phyloP scores from a whole-genome alignment of 2,329 filamentous ascomycete genomes.

The Nothopassalora personata region DNA sequence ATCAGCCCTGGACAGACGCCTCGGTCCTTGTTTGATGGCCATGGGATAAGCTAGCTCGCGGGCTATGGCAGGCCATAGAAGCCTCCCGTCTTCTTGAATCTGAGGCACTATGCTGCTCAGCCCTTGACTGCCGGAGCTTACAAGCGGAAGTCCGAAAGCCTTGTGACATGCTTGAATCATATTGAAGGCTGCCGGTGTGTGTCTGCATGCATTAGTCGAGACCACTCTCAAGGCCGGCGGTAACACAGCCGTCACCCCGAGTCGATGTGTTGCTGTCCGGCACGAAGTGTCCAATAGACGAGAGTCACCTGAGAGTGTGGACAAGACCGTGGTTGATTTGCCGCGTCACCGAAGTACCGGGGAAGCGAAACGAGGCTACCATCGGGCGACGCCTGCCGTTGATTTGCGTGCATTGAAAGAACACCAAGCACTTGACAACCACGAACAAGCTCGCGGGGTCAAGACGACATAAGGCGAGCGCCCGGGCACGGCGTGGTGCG shows the following conservation, averaged over 20 bases:
- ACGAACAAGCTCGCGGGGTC: neutral
- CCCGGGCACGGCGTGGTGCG: neutral
- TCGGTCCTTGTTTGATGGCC: neutral
- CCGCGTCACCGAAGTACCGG: neutral
- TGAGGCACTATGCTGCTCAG: neutral
- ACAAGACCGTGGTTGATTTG: neutral
- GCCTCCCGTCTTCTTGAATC: slow-evolving; percentile 1
- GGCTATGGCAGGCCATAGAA: slow-evolving; percentile 3
- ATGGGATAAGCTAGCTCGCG: neutral
- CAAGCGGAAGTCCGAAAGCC: neutral
- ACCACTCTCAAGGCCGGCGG: neutral
- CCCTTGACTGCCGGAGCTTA: neutral
- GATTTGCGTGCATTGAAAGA: slow-evolving; percentile 4
- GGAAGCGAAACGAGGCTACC: neutral
- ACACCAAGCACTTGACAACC: neutral
- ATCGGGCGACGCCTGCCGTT: neutral
- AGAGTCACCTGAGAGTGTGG: neutral
- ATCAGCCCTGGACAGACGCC: neutral
- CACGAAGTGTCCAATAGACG: neutral
- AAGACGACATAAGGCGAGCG: slow-evolving; percentile 6
- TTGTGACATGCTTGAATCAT: neutral
- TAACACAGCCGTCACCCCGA: neutral
- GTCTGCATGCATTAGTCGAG: neutral
- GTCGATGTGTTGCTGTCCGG: neutral
- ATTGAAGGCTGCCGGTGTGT: neutral